Evolutionary conservation across 2,329 filamentous ascomycete genomes (phyloP), one percentile per base, ranked within the genome.

Genomic region (Colletotrichum camelliae): DNA sequence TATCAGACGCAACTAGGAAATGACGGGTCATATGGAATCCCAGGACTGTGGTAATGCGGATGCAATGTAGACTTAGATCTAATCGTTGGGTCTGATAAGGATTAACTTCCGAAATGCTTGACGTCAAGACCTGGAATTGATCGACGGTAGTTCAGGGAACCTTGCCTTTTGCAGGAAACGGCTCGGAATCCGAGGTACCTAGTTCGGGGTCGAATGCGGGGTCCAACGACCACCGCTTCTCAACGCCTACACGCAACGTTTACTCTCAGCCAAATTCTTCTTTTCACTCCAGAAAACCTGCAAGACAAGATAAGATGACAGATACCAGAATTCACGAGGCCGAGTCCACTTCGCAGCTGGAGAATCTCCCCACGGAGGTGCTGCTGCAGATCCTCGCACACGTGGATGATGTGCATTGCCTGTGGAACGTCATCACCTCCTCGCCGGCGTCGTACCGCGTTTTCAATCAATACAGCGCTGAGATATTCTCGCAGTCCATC

Each of bases 321-420:
- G 13, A 35, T 21, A 1, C 4, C 8, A 13, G n/a, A 33, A 21
- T 0, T 12, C 8, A n/a, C n/a, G 21, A 18, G 4, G 16, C 72
- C 62, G 73, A 57, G 29, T 16, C 21, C 67, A 4, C 7, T 3
- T 31, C 64, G 3, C 39, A 37, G 13, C 29, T 75, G 12, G 70
- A 75, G 21, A 43, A 58, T 16, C 48, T 75, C 16, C 73, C 73
- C 15, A 69, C 73, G 4, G 73, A 75, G 58, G 57, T 75, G 2
- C 48, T 75, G 2, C 39, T 75, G 21, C 64, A 73, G 13, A 75
- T 73, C 52, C 73, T 75, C 16, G 58, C 73, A 6, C 64, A 61
- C 15, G 31, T 75, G 18, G 21, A 9, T 35, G 73, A 73, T 29
- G 7, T 75, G 4, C 73, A 75, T 18, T 75, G 64, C 8, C 43